Evolutionary conservation across 768 basidiomycete species (phyloP).

Genomic region (Cystobasidiopsis lactophilus): DNA sequence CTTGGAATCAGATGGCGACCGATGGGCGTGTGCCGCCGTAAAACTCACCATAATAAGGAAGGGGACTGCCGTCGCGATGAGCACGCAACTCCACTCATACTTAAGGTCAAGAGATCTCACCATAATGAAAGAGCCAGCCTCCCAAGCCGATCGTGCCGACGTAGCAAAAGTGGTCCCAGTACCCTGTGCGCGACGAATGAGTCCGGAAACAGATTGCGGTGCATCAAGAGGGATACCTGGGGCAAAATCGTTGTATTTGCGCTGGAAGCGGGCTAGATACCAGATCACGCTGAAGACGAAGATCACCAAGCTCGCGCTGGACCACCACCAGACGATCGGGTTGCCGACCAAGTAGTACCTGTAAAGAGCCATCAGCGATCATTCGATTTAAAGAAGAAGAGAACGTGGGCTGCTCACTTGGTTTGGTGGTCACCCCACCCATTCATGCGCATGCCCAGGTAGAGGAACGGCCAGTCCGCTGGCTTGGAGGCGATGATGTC

Average conservation of each 20-base stretch:
- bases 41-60: constrained; percentile 78
- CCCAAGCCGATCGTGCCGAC: constrained; percentile 74
- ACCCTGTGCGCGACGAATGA: constrained; percentile 30
- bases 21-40: neutral
- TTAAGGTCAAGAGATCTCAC: constrained; percentile 30
- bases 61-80: constrained; percentile 37
- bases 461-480: constrained; percentile 79
- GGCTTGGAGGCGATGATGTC: constrained; percentile 89
- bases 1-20: neutral
- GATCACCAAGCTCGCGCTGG: constrained; percentile 41
- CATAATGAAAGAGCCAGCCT: constrained; percentile 78
- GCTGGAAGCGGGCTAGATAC: constrained; percentile 61
- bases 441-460: constrained; percentile 83
- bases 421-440: constrained; percentile 71
- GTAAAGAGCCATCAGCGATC: neutral
- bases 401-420: constrained; percentile 38
- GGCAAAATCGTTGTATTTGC: constrained; percentile 80
- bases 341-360: constrained; percentile 7
- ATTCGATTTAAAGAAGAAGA: too few species aligned
- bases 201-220: neutral
- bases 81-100: neutral
- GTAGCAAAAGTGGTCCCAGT: constrained; percentile 88
- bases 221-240: constrained; percentile 31
- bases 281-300: constrained; percentile 35
- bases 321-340: constrained; percentile 39